Conservation (phyloP, 2,329 filamentous ascomycete genomes). For the Epichloe sylvatica region DNA sequence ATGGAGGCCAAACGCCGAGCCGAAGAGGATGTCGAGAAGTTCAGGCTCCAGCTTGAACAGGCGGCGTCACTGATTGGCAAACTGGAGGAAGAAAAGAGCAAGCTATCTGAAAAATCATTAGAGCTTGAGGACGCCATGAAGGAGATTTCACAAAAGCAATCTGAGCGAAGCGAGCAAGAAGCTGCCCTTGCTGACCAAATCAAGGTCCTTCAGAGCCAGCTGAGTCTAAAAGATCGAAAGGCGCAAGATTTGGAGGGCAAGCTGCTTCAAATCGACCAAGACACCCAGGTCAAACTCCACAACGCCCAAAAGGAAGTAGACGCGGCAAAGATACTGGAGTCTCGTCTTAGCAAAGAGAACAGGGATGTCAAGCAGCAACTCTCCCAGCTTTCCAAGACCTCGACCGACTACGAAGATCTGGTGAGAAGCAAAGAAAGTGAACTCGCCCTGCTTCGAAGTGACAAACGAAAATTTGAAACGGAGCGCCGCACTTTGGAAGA, state of each 20-base stretch:
- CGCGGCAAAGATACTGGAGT: slow-evolving; percentile 56
- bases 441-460: slow-evolving; percentile 66
- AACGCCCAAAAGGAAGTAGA: slow-evolving; percentile 68
- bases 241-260: slow-evolving; percentile 74
- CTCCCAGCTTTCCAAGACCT: slow-evolving; percentile 74
- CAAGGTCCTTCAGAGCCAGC: slow-evolving; percentile 80
- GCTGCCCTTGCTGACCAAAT: slow-evolving; percentile 68
- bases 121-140: slow-evolving; percentile 58
- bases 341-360: slow-evolving; percentile 67
- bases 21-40: slow-evolving; percentile 70
- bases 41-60: slow-evolving; percentile 74
- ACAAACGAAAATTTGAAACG: slow-evolving; percentile 69
- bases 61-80: slow-evolving; percentile 75
- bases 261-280: slow-evolving; percentile 72
- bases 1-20: slow-evolving; percentile 79
- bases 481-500: slow-evolving; percentile 68
- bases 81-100: slow-evolving; percentile 74
- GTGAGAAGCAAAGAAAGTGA: slow-evolving; percentile 92
- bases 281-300: slow-evolving; percentile 73
- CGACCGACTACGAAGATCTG: slow-evolving; percentile 88
- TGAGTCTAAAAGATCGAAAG: slow-evolving; percentile 81
- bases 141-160: slow-evolving; percentile 55
- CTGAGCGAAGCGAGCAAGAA: slow-evolving; percentile 63
- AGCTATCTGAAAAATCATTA: slow-evolving; percentile 51
- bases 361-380: slow-evolving; percentile 72